Evolutionary conservation across 495 filamentous ascomycete species (phyloP).

Genomic region (Daldinia decipiens): DNA sequence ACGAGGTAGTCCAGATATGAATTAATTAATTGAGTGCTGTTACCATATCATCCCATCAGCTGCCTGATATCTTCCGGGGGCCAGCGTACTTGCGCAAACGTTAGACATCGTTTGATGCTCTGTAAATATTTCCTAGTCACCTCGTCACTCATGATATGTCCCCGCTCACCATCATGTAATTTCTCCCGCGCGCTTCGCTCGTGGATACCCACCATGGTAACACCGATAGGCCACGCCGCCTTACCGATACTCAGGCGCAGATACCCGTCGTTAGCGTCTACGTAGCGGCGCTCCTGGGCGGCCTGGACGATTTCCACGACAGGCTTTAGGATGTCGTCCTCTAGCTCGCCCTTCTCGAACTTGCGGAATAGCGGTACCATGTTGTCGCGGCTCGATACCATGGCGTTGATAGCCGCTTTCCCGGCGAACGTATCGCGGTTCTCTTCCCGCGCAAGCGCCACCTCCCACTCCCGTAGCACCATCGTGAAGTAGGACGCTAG

Average conservation of each 20-base stretch:
- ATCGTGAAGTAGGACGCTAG: constrained; percentile 93
- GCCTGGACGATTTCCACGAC: constrained; percentile 94
- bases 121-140: constrained; percentile 93
- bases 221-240: constrained; percentile 98
- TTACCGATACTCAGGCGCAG: constrained; percentile 94
- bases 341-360: constrained; percentile 81
- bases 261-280: constrained; percentile 97
- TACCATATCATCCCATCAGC: constrained; percentile 84
- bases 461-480: constrained; percentile 88
- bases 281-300: constrained; percentile 88
- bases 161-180: constrained; percentile 88
- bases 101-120: constrained; percentile 96
- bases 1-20: constrained; percentile 15
- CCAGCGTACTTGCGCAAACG: constrained; percentile 97
- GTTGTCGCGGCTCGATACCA: constrained; percentile 83
- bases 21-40: constrained; percentile 15
- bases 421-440: constrained; percentile 76
- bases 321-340: constrained; percentile 80
- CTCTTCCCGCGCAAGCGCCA: constrained; percentile 73
- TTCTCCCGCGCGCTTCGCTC: constrained; percentile 95
- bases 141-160: constrained; percentile 98
- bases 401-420: constrained; percentile 77
- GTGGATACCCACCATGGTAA: constrained; percentile 99
- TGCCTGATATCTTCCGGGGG: constrained; percentile 91
- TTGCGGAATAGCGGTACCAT: constrained; percentile 91